A percentile compares a stretch with the other conserved stretches of the same genome.
Conservation (phyloP, 2,329 filamentous ascomycete species). For the Fusarium domesticum region DNA sequence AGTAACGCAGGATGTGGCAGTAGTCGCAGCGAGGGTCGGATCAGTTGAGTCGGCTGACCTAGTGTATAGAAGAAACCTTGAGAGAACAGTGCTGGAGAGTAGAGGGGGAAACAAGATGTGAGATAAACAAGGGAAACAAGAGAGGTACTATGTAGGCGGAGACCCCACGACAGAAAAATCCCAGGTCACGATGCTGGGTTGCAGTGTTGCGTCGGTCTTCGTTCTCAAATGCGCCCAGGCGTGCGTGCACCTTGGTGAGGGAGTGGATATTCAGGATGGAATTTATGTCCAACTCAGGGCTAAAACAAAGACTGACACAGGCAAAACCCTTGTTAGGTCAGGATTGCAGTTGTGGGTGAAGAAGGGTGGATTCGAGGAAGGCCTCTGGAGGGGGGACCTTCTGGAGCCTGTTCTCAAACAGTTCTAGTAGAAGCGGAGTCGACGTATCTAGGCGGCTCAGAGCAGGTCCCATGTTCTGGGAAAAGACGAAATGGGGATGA, state of each 20-base stretch:
- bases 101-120: conserved; percentile 11
- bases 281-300: conserved; percentile 17
- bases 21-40: conserved; percentile 13
- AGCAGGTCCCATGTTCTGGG: conserved; percentile 11
- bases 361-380: conserved; percentile 25
- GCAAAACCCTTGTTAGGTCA: conserved; percentile 8
- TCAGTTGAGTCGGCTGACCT: background rate
- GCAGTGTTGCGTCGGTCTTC: conserved; percentile 28
- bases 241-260: conserved; percentile 19
- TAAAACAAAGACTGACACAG: conserved; percentile 11
- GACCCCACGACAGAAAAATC: conserved; percentile 20
- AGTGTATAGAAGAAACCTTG: conserved; percentile 3
- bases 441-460: conserved; percentile 7
- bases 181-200: conserved; percentile 31
- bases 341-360: conserved; percentile 27
- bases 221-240: conserved; percentile 15
- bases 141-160: conserved; percentile 13
- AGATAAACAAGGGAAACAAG: conserved; percentile 10
- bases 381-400: conserved; percentile 13
- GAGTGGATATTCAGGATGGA: conserved; percentile 22
- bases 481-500: conserved; percentile 5
- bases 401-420: conserved; percentile 18
- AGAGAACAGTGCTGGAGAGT: conserved; percentile 2
- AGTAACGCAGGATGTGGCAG: conserved; percentile 23
- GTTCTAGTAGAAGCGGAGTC: conserved; percentile 23